Percentiles rank a stretch among this genome's conserved stretches.
Evolutionary conservation across 2,329 filamentous ascomycete genomes (phyloP).

Genomic region (Colletotrichum lupini): DNA sequence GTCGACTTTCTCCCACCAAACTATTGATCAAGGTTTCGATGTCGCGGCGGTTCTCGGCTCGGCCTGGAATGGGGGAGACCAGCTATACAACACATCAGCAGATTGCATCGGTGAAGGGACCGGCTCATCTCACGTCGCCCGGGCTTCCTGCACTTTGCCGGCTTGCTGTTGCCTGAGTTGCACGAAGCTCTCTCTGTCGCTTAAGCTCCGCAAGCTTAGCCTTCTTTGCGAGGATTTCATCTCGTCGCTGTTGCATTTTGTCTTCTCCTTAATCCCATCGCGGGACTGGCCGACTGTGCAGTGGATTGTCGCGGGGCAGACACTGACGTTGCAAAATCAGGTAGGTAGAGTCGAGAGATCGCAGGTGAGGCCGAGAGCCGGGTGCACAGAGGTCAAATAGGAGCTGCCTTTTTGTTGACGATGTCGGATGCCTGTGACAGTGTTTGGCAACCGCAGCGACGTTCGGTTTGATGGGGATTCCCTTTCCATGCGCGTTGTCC

Average conservation of each 20-base stretch:
- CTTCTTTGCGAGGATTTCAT: conserved; percentile 97
- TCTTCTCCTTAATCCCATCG: conserved; percentile 58
- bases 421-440: not conserved
- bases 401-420: conserved; percentile 1
- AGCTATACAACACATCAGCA: conserved; percentile 46
- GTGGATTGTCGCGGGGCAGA: conserved; percentile 17
- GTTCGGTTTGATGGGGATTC: conserved; percentile 26
- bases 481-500: conserved; percentile 26
- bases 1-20: conserved; percentile 82
- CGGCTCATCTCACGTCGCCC: conserved; percentile 72
- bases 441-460: conserved; percentile 12
- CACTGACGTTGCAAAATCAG: not conserved
- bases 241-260: conserved; percentile 83
- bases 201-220: conserved; percentile 97
- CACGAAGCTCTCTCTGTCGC: conserved; percentile 85
- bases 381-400: not conserved
- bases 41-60: conserved; percentile 76
- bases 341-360: not conserved
- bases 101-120: conserved; percentile 13
- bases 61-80: conserved; percentile 75
- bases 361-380: not conserved
- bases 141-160: conserved; percentile 76
- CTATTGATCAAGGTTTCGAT: conserved; percentile 89
- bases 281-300: conserved; percentile 46
- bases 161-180: conserved; percentile 77